Percentiles rank a stretch among this genome's conserved stretches.
Evolutionary conservation across 1,139 yeast genomes (phyloP).

Genomic region (Pichia sp.): DNA sequence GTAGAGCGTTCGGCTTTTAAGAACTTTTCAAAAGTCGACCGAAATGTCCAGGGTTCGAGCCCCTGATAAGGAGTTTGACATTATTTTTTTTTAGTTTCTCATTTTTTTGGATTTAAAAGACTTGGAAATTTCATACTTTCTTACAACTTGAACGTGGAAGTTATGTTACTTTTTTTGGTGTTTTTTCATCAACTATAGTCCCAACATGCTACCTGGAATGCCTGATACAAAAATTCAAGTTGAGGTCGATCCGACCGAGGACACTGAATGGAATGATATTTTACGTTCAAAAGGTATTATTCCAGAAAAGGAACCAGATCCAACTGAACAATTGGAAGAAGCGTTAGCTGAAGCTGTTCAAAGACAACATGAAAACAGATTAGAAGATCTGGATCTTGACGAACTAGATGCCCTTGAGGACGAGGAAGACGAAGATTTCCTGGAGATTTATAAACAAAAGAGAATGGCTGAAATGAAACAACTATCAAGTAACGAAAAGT

Average conservation of each 20-base stretch:
- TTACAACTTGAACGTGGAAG: too few species aligned
- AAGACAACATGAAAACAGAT: constrained; percentile 63
- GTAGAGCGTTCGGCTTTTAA: constrained; percentile 45
- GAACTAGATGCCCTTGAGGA: constrained; percentile 58
- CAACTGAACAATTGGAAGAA: constrained; percentile 77
- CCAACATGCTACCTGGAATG: constrained; percentile 12
- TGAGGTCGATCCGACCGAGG: constrained; percentile 91
- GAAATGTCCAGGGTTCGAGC: constrained; percentile 20
- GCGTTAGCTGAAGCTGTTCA: constrained; percentile 78
- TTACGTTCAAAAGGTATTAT: constrained; percentile 83
- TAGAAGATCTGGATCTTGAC: constrained; percentile 67
- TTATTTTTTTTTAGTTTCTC: constrained; percentile 2
- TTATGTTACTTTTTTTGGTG: too few species aligned
- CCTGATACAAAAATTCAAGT: constrained; percentile 48
- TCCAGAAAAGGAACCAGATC: constrained; percentile 88
- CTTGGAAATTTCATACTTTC: too few species aligned
- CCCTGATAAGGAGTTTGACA: constrained; percentile 14
- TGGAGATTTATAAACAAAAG: constrained; percentile 55
- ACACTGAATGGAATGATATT: constrained; percentile 98
- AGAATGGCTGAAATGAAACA: constrained; percentile 66
- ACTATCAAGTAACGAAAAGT: constrained; percentile 53
- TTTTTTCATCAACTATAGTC: neutral
- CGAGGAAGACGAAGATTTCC: constrained; percentile 27
- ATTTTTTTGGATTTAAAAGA: too few species aligned
- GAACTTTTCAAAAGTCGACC: constrained; percentile 16